Evolutionary conservation across 2,329 filamentous ascomycete genomes (phyloP).

Genomic region (Microdochium nivale): DNA sequence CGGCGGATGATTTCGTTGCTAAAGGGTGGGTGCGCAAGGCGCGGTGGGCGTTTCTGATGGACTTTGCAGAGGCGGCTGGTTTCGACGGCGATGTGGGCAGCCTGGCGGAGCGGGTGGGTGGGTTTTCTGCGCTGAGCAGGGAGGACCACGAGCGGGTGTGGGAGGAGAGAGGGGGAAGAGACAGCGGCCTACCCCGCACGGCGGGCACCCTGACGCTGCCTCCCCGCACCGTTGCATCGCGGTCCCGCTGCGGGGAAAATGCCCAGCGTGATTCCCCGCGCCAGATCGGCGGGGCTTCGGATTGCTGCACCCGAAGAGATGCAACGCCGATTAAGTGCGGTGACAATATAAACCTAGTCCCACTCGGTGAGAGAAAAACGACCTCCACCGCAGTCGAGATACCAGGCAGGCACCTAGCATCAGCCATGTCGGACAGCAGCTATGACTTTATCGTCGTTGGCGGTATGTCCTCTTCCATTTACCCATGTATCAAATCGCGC

Average conservation of each 20-base stretch:
- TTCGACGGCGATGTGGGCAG: conserved; percentile 14
- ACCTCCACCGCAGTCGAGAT: too few relatives aligned
- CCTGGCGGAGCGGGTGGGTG: background rate
- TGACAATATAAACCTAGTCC: too few relatives aligned
- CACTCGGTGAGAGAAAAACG: too few relatives aligned
- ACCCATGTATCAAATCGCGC: background rate
- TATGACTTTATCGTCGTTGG: conserved; percentile 10
- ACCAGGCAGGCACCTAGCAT: too few relatives aligned
- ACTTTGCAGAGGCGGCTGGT: conserved; percentile 34
- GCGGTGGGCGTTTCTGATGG: conserved; percentile 40
- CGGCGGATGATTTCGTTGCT: conserved; percentile 33
- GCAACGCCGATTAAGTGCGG: too few relatives aligned
- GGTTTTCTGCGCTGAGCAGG: background rate
- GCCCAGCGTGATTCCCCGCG: too few relatives aligned
- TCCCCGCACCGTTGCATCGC: too few relatives aligned
- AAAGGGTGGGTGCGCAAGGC: conserved; percentile 35
- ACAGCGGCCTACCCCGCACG: too few relatives aligned
- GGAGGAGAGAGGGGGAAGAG: background rate
- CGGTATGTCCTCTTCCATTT: conserved; percentile 3
- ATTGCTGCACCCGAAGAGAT: too few relatives aligned
- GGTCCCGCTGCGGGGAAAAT: too few relatives aligned
- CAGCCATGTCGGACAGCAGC: conserved; percentile 1
- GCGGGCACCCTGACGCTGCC: too few relatives aligned
- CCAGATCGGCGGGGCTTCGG: too few relatives aligned
- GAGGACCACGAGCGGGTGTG: background rate